phyloP scores from a whole-genome alignment of 176 grass and related monocot genomes.

The Eragrostis nindensis region DNA sequence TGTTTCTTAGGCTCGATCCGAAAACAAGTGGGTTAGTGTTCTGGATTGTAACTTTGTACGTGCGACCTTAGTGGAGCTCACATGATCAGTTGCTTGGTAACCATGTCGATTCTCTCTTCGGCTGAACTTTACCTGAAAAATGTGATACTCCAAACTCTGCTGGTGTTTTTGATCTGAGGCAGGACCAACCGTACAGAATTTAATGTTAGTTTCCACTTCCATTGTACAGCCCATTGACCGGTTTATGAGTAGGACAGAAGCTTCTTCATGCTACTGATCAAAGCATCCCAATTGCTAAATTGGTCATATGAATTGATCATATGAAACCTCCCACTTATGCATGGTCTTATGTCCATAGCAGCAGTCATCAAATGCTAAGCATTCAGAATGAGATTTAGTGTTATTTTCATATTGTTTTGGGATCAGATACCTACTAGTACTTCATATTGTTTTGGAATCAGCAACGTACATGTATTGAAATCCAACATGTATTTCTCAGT shows the following conservation, averaged over 20 bases:
- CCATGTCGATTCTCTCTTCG: neutral
- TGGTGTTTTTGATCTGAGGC: neutral
- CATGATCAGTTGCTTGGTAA: neutral
- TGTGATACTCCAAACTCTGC: neutral
- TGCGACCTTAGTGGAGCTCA: neutral
- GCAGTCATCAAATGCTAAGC: too few species aligned
- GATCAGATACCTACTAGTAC: too few species aligned
- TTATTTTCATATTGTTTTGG: too few species aligned
- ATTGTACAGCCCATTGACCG: neutral
- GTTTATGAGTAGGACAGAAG: neutral
- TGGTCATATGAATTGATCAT: too few species aligned
- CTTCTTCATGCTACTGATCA: too few species aligned
- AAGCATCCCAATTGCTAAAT: too few species aligned
- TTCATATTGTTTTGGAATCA: too few species aligned
- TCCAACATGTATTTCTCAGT: too few species aligned
- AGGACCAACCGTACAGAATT: neutral
- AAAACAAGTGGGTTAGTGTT: conserved; percentile 1
- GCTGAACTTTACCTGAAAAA: conserved; percentile 15
- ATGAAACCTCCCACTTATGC: too few species aligned
- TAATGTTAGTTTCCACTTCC: neutral
- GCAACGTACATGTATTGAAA: too few species aligned
- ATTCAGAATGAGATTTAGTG: too few species aligned
- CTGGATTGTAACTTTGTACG: neutral
- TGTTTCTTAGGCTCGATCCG: neutral
- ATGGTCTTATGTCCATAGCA: too few species aligned